phyloP scores from a whole-genome alignment of 2,329 filamentous ascomycete genomes.

The Penicillium sp. region DNA sequence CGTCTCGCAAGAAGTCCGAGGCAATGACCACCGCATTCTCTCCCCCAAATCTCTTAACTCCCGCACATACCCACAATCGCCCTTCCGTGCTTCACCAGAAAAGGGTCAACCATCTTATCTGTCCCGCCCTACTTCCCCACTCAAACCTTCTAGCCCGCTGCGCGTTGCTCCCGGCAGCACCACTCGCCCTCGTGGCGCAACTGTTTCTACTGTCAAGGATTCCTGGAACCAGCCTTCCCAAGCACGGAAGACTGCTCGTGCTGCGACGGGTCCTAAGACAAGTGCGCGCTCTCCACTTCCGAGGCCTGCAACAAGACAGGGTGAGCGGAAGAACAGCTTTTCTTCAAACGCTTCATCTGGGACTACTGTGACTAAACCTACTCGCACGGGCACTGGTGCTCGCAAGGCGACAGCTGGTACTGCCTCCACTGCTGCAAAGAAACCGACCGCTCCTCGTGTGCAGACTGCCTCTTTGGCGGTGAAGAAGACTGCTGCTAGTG shows the following conservation, averaged over 20 bases:
- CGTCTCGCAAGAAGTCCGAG: conserved; percentile 45
- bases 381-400: conserved; percentile 27
- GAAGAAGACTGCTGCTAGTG: conserved; percentile 33
- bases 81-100: conserved; percentile 47
- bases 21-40: conserved; percentile 61
- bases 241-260: conserved; percentile 30
- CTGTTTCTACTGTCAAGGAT: conserved; percentile 28
- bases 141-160: conserved; percentile 54
- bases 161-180: conserved; percentile 26
- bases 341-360: conserved; percentile 41
- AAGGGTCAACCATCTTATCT: conserved; percentile 54
- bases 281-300: conserved; percentile 30
- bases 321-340: conserved; percentile 38
- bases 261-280: conserved; percentile 30
- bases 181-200: conserved; percentile 23
- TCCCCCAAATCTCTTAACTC: conserved; percentile 84
- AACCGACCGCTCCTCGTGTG: conserved; percentile 26
- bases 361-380: conserved; percentile 38
- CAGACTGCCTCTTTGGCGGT: conserved; percentile 36
- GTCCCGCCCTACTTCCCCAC: conserved; percentile 60
- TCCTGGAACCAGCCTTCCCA: conserved; percentile 28
- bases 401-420: conserved; percentile 33
- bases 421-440: conserved; percentile 30
- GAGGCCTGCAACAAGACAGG: conserved; percentile 41
- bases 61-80: conserved; percentile 62